Conservation (phyloP, 2,329 filamentous ascomycete genomes). For the Acrocalymma vagum region DNA sequence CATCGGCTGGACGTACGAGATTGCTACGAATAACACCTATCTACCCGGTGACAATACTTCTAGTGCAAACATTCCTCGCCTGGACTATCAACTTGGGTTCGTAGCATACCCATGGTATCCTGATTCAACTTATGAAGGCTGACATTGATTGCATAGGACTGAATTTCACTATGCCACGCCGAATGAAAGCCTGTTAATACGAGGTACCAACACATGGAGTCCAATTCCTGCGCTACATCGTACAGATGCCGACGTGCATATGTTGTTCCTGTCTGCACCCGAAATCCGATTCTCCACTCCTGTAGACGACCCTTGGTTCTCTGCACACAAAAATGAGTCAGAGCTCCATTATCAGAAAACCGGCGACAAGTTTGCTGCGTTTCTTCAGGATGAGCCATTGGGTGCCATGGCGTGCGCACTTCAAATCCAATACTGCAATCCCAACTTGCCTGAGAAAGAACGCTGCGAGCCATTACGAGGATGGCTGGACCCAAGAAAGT, state of each 20-base stretch:
- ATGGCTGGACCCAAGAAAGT: constrained; percentile 8
- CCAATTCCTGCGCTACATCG: constrained; percentile 38
- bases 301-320: constrained; percentile 42
- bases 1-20: constrained; percentile 11
- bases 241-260: constrained; percentile 38
- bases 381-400: constrained; percentile 26
- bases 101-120: too few species aligned
- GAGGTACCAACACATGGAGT: constrained; percentile 3
- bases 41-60: constrained; percentile 13
- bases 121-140: too few species aligned
- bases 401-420: constrained; percentile 40
- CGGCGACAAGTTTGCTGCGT: constrained; percentile 12
- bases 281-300: constrained; percentile 30
- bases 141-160: not conserved
- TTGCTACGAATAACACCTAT: constrained; percentile 8
- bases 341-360: constrained; percentile 7
- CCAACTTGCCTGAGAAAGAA: constrained; percentile 16
- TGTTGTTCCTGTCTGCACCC: constrained; percentile 42
- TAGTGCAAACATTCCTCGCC: constrained; percentile 8
- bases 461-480: constrained; percentile 29
- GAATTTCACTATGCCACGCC: constrained; percentile 1
- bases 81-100: constrained; percentile 17
- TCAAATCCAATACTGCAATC: constrained; percentile 48
- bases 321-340: constrained; percentile 22
- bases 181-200: constrained; percentile 1